phyloP scores from a whole-genome alignment of 2,329 filamentous ascomycete genomes.

The Fusarium sp. region DNA sequence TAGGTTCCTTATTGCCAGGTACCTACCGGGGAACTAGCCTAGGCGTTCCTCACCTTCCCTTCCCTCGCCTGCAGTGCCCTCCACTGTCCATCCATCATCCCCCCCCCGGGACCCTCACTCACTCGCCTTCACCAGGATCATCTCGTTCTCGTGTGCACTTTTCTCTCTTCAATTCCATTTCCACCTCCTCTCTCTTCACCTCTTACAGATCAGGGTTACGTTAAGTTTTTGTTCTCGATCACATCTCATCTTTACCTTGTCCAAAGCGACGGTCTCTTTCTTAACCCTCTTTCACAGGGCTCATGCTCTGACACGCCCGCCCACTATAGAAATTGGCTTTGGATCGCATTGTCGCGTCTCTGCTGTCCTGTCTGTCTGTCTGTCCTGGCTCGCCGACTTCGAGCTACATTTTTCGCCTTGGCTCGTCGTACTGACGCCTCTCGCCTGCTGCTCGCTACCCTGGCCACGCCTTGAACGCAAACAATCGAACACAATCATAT shows the following conservation, averaged over 20 bases:
- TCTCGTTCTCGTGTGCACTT: constrained; percentile 26
- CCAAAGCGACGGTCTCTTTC: neutral
- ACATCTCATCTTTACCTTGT: neutral
- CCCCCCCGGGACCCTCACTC: neutral
- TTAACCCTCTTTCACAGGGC: constrained; percentile 7
- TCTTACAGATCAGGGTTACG: constrained; percentile 5
- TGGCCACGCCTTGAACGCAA: constrained; percentile 13
- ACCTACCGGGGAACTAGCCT: neutral
- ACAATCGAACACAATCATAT: neutral
- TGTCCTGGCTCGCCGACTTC: neutral
- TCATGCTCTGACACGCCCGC: constrained; percentile 31
- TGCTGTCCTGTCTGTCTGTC: neutral
- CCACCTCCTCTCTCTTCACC: constrained; percentile 11
- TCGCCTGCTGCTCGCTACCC: constrained; percentile 2
- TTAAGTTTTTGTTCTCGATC: constrained; percentile 2
- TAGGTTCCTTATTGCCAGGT: neutral
- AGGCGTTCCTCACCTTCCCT: constrained; percentile 13
- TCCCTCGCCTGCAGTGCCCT: constrained; percentile 9
- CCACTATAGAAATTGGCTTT: neutral
- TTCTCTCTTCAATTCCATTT: constrained; percentile 29
- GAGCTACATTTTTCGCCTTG: constrained; percentile 6
- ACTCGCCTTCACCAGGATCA: constrained; percentile 16
- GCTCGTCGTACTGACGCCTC: constrained; percentile 8
- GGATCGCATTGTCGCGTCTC: constrained; percentile 19
- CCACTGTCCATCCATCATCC: neutral